phyloP scores from a whole-genome alignment of 164 flowering plant genomes.

The Berberis thunbergii region DNA sequence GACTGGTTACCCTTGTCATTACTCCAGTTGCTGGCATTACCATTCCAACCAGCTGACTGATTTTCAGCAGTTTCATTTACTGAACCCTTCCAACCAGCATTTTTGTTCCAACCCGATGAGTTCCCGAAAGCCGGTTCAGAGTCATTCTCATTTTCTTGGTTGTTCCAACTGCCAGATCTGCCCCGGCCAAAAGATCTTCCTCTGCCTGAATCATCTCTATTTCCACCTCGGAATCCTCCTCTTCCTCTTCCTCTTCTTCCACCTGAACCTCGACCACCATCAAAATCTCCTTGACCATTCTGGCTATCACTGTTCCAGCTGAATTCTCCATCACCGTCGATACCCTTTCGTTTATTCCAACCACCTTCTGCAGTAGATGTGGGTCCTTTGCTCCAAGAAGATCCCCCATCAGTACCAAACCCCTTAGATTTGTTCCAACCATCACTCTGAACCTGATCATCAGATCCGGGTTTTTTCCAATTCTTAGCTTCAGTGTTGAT shows the following conservation, averaged over 20 bases:
- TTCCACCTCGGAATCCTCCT: constrained; percentile 25
- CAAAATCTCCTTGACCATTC: constrained; percentile 23
- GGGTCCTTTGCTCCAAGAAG: background rate
- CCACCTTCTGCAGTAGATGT: background rate
- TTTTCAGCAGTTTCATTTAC: background rate
- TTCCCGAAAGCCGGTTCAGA: no score
- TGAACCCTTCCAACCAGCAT: no score
- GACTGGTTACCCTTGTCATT: no score
- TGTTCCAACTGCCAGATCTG: no score
- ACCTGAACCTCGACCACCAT: constrained; percentile 28
- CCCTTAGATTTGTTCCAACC: background rate
- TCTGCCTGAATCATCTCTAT: constrained; percentile 15
- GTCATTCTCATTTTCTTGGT: no score
- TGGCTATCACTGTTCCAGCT: background rate
- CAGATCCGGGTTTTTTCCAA: no score
- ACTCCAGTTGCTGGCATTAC: no score
- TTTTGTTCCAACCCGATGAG: background rate
- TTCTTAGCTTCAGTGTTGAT: no score
- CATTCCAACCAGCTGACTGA: no score
- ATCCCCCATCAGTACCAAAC: background rate
- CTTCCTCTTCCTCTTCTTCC: constrained; percentile 19
- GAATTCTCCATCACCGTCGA: no score
- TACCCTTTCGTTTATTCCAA: constrained; percentile 15
- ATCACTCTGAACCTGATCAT: background rate
- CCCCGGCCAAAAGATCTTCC: no score